These are phyloP conservation scores for Amaranthus hypochondriacus DNA, from an alignment of 148 eudicot species.

Conservation along the genomic window DNA sequence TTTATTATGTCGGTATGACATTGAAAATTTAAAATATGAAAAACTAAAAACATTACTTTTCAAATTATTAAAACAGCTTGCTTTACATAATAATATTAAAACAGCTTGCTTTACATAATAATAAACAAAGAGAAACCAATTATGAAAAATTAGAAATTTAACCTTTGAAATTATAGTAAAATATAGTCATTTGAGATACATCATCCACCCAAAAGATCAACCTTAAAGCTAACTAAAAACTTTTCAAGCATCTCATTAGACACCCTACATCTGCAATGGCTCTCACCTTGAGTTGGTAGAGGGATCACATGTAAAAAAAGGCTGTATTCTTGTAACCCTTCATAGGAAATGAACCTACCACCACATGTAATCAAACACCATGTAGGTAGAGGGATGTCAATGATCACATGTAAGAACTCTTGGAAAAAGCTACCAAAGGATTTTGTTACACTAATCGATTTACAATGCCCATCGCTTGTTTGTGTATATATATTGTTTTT, in stretches of 20 bases:
- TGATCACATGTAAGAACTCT: conserved; percentile 29
- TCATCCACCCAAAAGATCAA: neutral
- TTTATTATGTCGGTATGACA: neutral
- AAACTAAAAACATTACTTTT: neutral
- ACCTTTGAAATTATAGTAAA: neutral
- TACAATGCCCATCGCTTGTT: conserved; percentile 34
- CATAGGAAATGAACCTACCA: neutral
- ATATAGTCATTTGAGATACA: neutral
- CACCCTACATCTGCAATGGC: too few relatives aligned
- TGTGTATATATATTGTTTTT: neutral
- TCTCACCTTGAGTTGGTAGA: neutral
- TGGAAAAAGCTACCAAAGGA: conserved; percentile 70
- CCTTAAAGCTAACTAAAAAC: neutral
- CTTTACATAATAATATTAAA: neutral
- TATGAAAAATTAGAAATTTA: neutral
- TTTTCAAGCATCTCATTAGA: neutral
- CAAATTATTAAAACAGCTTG: neutral
- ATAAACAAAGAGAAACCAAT: neutral
- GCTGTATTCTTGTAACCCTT: neutral
- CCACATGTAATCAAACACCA: neutral
- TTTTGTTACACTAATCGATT: conserved; percentile 36
- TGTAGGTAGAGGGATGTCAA: too few relatives aligned
- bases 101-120: neutral
- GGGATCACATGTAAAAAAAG: neutral
- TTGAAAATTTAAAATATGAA: neutral